Percentiles rank a stretch among this genome's conserved stretches.
Conservation (phyloP, 495 filamentous ascomycete species). For the Neurospora tetrasperma region DNA sequence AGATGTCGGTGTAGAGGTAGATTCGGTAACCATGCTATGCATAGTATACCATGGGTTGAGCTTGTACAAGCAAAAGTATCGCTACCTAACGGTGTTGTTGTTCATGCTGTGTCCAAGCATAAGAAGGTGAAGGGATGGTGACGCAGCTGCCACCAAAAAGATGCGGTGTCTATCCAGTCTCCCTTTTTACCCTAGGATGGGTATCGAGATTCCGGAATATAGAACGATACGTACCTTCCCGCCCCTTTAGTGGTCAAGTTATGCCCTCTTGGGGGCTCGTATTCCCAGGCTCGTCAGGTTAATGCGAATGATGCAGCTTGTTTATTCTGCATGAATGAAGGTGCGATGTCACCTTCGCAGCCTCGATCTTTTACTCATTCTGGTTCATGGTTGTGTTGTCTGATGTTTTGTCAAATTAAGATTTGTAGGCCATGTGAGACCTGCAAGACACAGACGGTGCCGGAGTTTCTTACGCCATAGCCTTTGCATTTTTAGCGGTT, state of each 20-base stretch:
- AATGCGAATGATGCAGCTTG: background rate
- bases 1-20: slow-evolving; percentile 10
- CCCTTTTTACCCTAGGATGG: background rate
- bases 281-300: background rate
- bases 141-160: background rate
- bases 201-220: no score
- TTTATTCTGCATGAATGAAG: background rate
- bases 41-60: background rate
- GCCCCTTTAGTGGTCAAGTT: no score
- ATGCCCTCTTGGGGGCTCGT: background rate
- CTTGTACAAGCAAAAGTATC: background rate
- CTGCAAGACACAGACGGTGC: background rate
- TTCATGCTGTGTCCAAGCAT: background rate
- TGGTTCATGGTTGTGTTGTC: background rate
- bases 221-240: no score
- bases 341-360: background rate
- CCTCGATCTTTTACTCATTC: background rate
- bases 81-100: background rate
- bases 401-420: background rate
- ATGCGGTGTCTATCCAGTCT: background rate
- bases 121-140: background rate
- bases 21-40: background rate
- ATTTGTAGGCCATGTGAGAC: background rate
- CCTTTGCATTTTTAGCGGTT: background rate
- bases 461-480: background rate